Evolutionary conservation across 2,329 filamentous ascomycete genomes (phyloP), one percentile per base, ranked within the genome.

Genomic region (Colletotrichum sp.): DNA sequence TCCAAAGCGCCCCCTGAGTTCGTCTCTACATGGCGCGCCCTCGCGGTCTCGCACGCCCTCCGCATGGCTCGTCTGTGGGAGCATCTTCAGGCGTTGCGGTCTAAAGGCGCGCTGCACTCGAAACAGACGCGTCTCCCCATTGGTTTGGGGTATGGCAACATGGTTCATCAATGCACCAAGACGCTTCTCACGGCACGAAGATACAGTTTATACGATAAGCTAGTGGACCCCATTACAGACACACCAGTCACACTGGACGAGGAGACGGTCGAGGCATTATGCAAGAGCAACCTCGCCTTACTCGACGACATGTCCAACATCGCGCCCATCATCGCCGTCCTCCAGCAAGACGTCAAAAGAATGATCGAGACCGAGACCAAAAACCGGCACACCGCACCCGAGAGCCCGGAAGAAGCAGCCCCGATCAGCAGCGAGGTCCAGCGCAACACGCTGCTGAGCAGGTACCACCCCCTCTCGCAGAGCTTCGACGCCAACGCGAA

Each of bases 251-350:
- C 21, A 3, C 60, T 74, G 12, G 28, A 39, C 36, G 67, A 74
- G 14, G 72, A 66, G 1, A n/a, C 21, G 1, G 60, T 74, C 14
- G 66, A 60, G 32, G 28, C 43, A 7, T 52, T 74, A 1, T 71
- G 72, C 60, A 32, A 36, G 3, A 74, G 72, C 16, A 74, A 74
- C 34, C 52, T 66, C 26, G 48, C 67, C 7, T 4, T 74, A 4
- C 66, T 74, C 14, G 67, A 74, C 48, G 72, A 71, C n/a, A 60
- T 74, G 72, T 60, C 72, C n/a, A 71, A 30, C 66, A 60, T 74
- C 48, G 67, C 48, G 0, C 72, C 72, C 43, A 39, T 74, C 32
- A 65, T 60, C 2, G 72, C 72, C 13, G 72, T 74, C 9, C 60
- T 71, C 12, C 72, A 74, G n/a, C 66, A 60, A 60, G 72, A 74